These are phyloP conservation scores for Whalleya microplaca DNA, from an alignment of 2,329 filamentous ascomycete species.

Conservation along the genomic window DNA sequence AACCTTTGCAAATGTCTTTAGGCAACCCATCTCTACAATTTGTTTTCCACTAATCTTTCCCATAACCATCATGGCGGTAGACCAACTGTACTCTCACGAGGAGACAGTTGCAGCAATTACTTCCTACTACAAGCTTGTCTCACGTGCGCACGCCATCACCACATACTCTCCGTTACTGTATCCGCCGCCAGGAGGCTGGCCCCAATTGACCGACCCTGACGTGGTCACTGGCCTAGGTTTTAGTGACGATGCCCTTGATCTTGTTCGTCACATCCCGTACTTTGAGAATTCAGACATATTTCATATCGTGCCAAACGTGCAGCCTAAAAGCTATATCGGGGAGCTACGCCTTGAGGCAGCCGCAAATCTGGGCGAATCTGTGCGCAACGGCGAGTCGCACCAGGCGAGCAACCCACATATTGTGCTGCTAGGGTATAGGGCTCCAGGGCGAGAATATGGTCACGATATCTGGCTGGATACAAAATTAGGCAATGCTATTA, in stretches of 20 bases:
- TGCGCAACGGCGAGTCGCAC: background rate
- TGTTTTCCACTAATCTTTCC: background rate
- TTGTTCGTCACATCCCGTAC: constrained; percentile 7
- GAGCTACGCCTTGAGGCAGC: background rate
- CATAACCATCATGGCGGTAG: background rate
- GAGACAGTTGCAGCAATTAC: constrained; percentile 15
- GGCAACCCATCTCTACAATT: background rate
- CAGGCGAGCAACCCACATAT: background rate
- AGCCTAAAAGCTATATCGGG: constrained; percentile 4
- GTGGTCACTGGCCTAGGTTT: background rate
- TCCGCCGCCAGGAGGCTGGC: constrained; percentile 3
- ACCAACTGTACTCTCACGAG: constrained; percentile 8
- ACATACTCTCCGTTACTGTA: background rate
- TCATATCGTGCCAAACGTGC: constrained; percentile 5
- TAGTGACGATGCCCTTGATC: background rate
- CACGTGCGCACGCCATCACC: constrained; percentile 2
- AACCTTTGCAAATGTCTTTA: background rate
- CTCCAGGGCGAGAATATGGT: background rate
- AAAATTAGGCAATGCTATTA: constrained; percentile 1
- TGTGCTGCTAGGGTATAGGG: background rate
- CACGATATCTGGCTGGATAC: constrained; percentile 3
- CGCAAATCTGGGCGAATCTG: background rate
- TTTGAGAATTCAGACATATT: constrained; percentile 2
- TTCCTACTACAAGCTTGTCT: constrained; percentile 12
- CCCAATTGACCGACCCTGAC: constrained; percentile 2